Evolutionary conservation across 176 grass and related monocot species (phyloP).

Genomic region (Ensete ventricosum): DNA sequence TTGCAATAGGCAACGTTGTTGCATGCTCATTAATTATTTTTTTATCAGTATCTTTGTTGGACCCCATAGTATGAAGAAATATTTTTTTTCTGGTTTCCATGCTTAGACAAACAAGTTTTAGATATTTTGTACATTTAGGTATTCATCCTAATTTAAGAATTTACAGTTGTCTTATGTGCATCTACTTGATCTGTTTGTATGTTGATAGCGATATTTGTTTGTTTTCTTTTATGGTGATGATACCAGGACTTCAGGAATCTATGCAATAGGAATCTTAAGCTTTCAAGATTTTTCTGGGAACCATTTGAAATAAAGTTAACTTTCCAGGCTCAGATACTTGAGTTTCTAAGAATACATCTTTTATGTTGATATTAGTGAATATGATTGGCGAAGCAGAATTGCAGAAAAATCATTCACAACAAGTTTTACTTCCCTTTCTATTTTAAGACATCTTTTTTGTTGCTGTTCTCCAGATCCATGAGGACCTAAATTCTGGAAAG

Average conservation of each 20-base stretch:
- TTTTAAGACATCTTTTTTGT: background rate
- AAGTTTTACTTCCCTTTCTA: background rate
- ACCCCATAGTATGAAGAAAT: too few relatives aligned
- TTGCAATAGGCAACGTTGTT: too few relatives aligned
- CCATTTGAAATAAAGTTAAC: background rate
- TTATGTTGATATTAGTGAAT: background rate
- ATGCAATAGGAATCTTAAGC: background rate
- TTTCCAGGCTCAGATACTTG: background rate
- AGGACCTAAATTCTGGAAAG: conserved; percentile 71
- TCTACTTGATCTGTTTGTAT: background rate
- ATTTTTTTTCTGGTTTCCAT: too few relatives aligned
- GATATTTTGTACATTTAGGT: background rate
- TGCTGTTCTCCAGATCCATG: conserved; percentile 53
- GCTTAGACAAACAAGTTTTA: background rate
- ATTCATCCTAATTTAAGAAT: background rate
- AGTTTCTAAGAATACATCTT: background rate
- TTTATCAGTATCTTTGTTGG: too few relatives aligned
- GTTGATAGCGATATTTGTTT: background rate
- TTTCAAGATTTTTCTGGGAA: background rate
- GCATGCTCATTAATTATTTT: too few relatives aligned
- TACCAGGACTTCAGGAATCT: too few relatives aligned
- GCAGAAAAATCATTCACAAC: background rate
- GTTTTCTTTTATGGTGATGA: background rate
- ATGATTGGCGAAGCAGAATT: background rate
- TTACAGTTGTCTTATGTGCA: background rate